Percentiles rank a stretch among this genome's conserved stretches.
phyloP scores from a whole-genome alignment of 164 flowering plant species.

The Magnolia officinalis region DNA sequence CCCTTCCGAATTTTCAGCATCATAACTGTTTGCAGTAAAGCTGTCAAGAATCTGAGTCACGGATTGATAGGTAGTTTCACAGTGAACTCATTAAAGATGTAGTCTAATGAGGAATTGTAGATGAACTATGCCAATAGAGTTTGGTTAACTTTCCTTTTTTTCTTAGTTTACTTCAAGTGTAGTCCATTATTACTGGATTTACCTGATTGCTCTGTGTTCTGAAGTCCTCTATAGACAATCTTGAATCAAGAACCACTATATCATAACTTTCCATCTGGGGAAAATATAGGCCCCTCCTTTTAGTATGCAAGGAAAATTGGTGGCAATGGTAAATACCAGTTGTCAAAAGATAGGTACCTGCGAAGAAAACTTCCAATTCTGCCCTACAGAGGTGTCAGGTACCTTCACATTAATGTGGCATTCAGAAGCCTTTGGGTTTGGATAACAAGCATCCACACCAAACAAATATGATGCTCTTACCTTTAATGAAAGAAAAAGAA shows the following conservation, averaged over 20 bases:
- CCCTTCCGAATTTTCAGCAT: not conserved
- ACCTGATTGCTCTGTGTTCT: slow-evolving; percentile 10
- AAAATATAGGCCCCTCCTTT: not conserved
- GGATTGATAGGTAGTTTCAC: not conserved
- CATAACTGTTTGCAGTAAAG: not conserved
- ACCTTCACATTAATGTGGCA: not conserved
- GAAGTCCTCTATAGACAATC: slow-evolving; percentile 9
- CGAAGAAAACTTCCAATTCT: slow-evolving; percentile 2
- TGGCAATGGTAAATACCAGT: not conserved
- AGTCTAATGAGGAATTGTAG: not conserved
- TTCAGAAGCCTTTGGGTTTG: not conserved
- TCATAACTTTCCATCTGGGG: slow-evolving; percentile 3
- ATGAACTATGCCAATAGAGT: not conserved
- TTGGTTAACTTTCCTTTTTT: not conserved
- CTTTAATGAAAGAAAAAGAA: not conserved
- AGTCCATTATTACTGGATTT: not conserved
- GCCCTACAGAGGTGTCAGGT: not conserved
- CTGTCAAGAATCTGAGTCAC: slow-evolving; percentile 5
- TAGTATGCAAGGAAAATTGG: not conserved
- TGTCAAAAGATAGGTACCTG: not conserved
- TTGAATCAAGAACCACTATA: not conserved
- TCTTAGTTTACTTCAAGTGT: not conserved
- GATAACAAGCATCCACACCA: slow-evolving; percentile 1
- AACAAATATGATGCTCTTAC: not conserved
- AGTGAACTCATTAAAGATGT: not conserved